Evolutionary conservation across 768 basidiomycete genomes (phyloP).

Genomic region (Russula lepida): DNA sequence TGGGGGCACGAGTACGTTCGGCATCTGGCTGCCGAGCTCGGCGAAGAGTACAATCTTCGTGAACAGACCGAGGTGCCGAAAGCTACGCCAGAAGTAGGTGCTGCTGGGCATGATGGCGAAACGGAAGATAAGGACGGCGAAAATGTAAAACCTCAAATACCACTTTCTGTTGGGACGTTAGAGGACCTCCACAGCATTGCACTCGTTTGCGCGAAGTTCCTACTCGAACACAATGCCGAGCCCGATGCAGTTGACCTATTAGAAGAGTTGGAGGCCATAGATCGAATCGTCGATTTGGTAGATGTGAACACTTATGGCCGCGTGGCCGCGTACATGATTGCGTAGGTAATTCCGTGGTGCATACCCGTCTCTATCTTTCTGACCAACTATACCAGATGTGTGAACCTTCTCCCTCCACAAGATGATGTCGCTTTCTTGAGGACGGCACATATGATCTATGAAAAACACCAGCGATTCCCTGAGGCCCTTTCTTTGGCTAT

Average conservation of each 20-base stretch:
- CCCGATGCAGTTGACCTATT: slow-evolving; percentile 96
- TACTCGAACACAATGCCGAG: slow-evolving; percentile 91
- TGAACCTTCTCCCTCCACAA: slow-evolving; percentile 83
- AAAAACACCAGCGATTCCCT: slow-evolving; percentile 78
- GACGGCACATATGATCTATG: slow-evolving; percentile 84
- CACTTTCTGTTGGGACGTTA: slow-evolving; percentile 44
- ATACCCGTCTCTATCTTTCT: background rate
- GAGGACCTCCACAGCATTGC: slow-evolving; percentile 74
- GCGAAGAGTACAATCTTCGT: slow-evolving; percentile 80
- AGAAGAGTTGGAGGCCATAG: slow-evolving; percentile 87
- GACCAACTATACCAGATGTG: slow-evolving; percentile 46
- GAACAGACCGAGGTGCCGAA: slow-evolving; percentile 42
- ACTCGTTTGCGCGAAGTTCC: slow-evolving; percentile 79
- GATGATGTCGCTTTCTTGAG: slow-evolving; percentile 86
- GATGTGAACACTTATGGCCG: slow-evolving; percentile 83
- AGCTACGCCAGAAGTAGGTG: slow-evolving; percentile 17
- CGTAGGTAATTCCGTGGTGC: slow-evolving; percentile 38
- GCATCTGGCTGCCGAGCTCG: slow-evolving; percentile 92
- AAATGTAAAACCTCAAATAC: slow-evolving; percentile 24
- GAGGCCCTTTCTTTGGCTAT: slow-evolving; percentile 86
- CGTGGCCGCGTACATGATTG: slow-evolving; percentile 94
- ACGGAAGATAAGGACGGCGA: slow-evolving; percentile 26
- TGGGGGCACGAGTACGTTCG: slow-evolving; percentile 99
- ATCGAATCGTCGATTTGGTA: slow-evolving; percentile 65
- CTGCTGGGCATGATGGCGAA: slow-evolving; percentile 22